Evolutionary conservation across 2,329 filamentous ascomycete genomes (phyloP), one percentile per base, ranked within the genome.

Genomic region (Penicillium capsulatum): DNA sequence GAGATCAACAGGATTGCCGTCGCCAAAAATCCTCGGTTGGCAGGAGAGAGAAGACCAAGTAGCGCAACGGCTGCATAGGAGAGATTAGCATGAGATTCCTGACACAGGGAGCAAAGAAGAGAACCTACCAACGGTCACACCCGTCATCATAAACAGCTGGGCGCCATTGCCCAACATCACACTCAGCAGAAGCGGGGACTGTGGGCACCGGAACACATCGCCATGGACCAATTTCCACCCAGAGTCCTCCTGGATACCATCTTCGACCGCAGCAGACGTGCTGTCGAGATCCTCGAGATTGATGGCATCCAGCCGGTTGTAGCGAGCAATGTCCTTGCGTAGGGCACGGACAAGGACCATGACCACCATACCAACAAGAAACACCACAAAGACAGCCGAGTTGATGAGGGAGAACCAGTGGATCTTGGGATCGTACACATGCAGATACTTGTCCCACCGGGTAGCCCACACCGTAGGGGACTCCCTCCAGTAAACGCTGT

Each of bases 361-460:
- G 66, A 84, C 84, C 48, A 98, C 92, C 55, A 92, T 95, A 31
- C 89, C 79, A 24, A 91, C 83, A 28, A 97, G 74, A 67, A 97
- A 92, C 34, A 95, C 77, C 35, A 98, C 90, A 47, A 98, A 94
- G 31, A 97, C 82, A 34, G 92, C 86, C 24, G 90, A 96, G 67
- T 95, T 95, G 68, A 97, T 86, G 34, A 98, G 80, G 44, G 90
- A 96, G 72, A 97, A 95, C 92, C 92, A 98, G 66, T 98, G 92
- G 55, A 98, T 97, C 73, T 92, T 94, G 36, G 92, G 90, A 64
- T 97, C 90, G 60, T 90, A 94, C 19, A 98, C 91, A 59, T 97
- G 91, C 24, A 98, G 76, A 63, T 97, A 97, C 68, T 95, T 97
- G 74, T 98, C 92, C 92, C 92, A 98, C 50, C 92, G 80, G 9